A percentile compares a stretch with the other conserved stretches of the same genome.
Evolutionary conservation across 768 basidiomycete genomes (phyloP).

Genomic region (Cyclocybe aegerita): DNA sequence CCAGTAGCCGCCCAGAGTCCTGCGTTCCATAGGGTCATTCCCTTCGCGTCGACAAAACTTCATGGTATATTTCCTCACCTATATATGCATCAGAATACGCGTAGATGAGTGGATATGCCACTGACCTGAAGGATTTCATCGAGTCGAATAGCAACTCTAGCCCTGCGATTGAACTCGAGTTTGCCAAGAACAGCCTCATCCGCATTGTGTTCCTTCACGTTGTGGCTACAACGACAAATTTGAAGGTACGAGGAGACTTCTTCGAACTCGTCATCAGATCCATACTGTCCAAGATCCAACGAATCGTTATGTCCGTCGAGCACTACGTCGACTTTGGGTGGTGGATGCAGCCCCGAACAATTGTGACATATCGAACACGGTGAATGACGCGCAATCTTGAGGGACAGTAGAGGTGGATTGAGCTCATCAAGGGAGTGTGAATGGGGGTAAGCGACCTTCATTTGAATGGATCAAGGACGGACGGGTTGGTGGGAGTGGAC

Average conservation of each 20-base stretch:
- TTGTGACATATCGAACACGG: conserved; percentile 61
- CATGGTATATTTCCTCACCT: conserved; percentile 6
- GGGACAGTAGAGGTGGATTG: conserved; percentile 47
- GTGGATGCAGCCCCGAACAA: conserved; percentile 76
- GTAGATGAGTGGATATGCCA: conserved; percentile 5
- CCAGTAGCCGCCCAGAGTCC: conserved; percentile 76
- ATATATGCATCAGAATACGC: neutral
- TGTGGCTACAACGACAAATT: conserved; percentile 71
- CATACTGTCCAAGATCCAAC: conserved; percentile 60
- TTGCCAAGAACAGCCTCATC: conserved; percentile 53
- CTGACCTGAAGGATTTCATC: conserved; percentile 82
- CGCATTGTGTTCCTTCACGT: conserved; percentile 64
- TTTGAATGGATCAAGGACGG: conserved; percentile 22
- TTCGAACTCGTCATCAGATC: conserved; percentile 73
- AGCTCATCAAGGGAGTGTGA: conserved; percentile 51
- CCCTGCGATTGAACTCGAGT: conserved; percentile 70
- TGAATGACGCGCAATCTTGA: conserved; percentile 86
- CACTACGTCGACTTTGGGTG: conserved; percentile 54
- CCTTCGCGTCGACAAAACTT: neutral
- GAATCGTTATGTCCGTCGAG: conserved; percentile 52
- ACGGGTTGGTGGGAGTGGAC: conserved; percentile 5
- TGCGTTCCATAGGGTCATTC: conserved; percentile 26
- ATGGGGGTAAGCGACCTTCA: conserved; percentile 71
- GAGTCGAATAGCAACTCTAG: conserved; percentile 72
- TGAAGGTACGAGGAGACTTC: conserved; percentile 56